Evolutionary conservation across 2,329 filamentous ascomycete genomes (phyloP).

Genomic region (Cryphonectria radicalis): DNA sequence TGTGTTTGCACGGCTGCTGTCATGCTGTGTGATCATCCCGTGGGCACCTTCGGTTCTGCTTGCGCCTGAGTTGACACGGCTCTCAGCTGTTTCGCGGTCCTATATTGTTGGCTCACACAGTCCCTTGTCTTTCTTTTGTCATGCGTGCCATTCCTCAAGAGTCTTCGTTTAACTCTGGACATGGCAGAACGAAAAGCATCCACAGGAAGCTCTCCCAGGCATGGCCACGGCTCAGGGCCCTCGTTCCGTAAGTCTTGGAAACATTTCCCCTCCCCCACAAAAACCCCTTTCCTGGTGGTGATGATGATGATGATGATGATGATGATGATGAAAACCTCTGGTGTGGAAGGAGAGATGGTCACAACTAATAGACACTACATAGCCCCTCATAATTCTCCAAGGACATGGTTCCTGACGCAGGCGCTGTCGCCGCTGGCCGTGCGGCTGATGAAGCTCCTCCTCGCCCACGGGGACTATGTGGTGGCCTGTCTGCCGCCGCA

Average conservation of each 20-base stretch:
- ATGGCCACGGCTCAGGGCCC: slow-evolving; percentile 50
- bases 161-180: slow-evolving; percentile 25
- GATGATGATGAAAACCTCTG: not conserved
- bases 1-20: slow-evolving; percentile 30
- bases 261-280: too few relatives aligned
- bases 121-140: slow-evolving; percentile 11
- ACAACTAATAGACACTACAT: slow-evolving; percentile 42
- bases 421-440: slow-evolving; percentile 85
- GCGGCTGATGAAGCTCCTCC: slow-evolving; percentile 77
- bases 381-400: slow-evolving; percentile 73
- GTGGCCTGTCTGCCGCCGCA: slow-evolving; percentile 79
- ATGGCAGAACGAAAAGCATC: slow-evolving; percentile 53
- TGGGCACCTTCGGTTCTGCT: slow-evolving; percentile 17
- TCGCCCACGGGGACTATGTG: slow-evolving; percentile 90
- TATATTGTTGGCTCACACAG: slow-evolving; percentile 14
- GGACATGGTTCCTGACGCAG: slow-evolving; percentile 91
- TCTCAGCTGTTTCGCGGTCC: not conserved
- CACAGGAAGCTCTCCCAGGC: slow-evolving; percentile 48
- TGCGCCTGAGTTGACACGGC: slow-evolving; percentile 7
- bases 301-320: not conserved
- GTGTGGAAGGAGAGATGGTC: slow-evolving; percentile 27
- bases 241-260: slow-evolving; percentile 56
- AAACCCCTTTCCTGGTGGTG: slow-evolving; percentile 19
- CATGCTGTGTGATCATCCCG: slow-evolving; percentile 29
- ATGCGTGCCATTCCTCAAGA: slow-evolving; percentile 23